These are phyloP conservation scores for Talaromyces albobiverticillius DNA, from an alignment of 2,329 filamentous ascomycete species.

Conservation along the genomic window DNA sequence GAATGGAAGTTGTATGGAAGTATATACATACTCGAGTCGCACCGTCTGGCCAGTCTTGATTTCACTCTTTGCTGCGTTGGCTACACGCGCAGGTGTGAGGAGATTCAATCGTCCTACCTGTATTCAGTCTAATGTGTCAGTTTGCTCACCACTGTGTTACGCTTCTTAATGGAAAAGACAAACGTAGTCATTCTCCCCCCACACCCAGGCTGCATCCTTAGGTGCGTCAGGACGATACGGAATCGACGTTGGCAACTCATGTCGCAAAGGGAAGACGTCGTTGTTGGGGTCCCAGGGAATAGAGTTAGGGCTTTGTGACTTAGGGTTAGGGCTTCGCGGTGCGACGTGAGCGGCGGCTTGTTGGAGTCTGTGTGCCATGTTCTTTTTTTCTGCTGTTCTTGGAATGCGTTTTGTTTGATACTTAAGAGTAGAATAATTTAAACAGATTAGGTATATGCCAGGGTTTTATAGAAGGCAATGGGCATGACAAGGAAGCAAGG, in stretches of 20 bases:
- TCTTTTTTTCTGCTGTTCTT: neutral
- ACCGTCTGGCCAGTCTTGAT: constrained; percentile 57
- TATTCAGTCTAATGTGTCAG: neutral
- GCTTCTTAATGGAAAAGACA: constrained; percentile 9
- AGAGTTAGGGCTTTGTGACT: constrained; percentile 23
- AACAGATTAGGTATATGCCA: too few relatives aligned
- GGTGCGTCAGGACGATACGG: constrained; percentile 49
- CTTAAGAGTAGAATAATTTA: too few relatives aligned
- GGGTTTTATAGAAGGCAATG: too few relatives aligned
- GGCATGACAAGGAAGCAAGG: too few relatives aligned
- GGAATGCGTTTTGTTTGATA: too few relatives aligned
- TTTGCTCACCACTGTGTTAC: neutral
- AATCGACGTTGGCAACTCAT: constrained; percentile 46
- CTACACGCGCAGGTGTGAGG: constrained; percentile 54
- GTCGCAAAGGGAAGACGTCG: constrained; percentile 51
- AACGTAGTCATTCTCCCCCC: constrained; percentile 56
- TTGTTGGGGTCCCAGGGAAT: constrained; percentile 55
- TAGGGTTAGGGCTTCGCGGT: neutral
- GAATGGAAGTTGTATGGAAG: neutral
- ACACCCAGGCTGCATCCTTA: constrained; percentile 58
- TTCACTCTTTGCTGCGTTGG: constrained; percentile 49
- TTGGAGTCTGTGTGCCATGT: neutral
- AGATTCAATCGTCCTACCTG: constrained; percentile 51
- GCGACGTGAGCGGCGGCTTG: neutral
- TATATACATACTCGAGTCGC: constrained; percentile 47